These are phyloP conservation scores for Rhodofomes roseus DNA, from an alignment of 1,284 basidiomycete genomes.

Conservation along the genomic window DNA sequence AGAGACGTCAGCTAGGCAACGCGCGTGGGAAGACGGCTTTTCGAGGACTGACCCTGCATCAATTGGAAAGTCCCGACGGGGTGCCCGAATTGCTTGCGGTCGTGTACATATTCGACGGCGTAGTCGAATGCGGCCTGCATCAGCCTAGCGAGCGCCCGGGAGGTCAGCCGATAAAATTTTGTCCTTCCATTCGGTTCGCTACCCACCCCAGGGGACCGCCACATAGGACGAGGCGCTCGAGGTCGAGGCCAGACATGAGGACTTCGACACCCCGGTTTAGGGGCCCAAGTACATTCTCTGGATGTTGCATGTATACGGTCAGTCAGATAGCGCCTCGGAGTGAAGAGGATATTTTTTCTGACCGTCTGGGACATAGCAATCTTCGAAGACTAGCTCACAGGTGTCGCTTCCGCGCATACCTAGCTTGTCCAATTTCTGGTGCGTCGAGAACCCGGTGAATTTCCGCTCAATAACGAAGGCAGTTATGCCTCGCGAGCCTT, in stretches of 20 bases:
- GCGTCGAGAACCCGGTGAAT: constrained; percentile 83
- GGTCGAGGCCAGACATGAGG: constrained; percentile 91
- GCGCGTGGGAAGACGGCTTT: neutral
- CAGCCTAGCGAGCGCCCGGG: constrained; percentile 44
- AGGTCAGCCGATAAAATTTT: neutral
- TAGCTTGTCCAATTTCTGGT: constrained; percentile 91
- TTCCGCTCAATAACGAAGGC: constrained; percentile 87
- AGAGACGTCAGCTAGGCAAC: neutral
- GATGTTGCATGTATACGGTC: neutral
- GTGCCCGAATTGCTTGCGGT: constrained; percentile 87
- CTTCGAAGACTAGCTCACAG: constrained; percentile 90
- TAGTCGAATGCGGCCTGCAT: constrained; percentile 95
- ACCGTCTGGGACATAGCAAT: constrained; percentile 86
- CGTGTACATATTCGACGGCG: constrained; percentile 86
- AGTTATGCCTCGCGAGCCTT: constrained; percentile 86
- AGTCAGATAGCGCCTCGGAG: neutral
- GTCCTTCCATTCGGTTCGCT: neutral
- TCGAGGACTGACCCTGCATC: constrained; percentile 73
- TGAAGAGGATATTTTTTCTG: neutral
- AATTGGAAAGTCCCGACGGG: constrained; percentile 91
- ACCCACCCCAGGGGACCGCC: constrained; percentile 75
- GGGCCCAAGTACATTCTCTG: constrained; percentile 85
- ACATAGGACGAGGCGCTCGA: constrained; percentile 88
- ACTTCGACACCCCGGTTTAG: constrained; percentile 82
- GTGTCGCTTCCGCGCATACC: constrained; percentile 97